phyloP scores from a whole-genome alignment of 306 rosid genomes.

The Inga laurina region DNA sequence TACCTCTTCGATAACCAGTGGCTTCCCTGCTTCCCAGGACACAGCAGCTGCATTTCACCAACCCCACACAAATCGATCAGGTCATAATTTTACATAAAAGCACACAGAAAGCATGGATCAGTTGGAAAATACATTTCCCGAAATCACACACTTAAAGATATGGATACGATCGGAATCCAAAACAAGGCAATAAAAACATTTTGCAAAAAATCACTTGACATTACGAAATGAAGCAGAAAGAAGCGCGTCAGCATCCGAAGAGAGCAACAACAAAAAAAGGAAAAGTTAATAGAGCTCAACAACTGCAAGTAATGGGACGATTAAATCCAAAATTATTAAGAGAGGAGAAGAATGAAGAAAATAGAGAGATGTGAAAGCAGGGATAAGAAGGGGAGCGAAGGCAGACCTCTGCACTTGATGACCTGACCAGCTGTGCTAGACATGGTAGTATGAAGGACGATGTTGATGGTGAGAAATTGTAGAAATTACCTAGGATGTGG shows the following conservation, averaged over 20 bases:
- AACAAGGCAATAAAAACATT: not conserved
- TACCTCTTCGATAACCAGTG: constrained; percentile 21
- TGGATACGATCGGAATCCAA: not conserved
- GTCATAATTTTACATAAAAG: not conserved
- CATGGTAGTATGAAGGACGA: not conserved
- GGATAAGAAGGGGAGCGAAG: too few species aligned
- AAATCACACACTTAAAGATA: not conserved
- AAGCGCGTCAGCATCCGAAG: too few species aligned
- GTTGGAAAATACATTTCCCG: not conserved
- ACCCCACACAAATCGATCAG: not conserved
- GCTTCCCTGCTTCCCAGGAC: constrained; percentile 29
- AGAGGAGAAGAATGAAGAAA: too few species aligned
- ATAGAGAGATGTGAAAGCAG: not conserved
- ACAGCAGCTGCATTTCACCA: constrained; percentile 23
- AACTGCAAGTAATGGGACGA: too few species aligned
- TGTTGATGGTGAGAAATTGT: too few species aligned
- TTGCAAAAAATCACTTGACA: not conserved
- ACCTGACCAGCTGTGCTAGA: not conserved
- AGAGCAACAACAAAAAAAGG: too few species aligned
- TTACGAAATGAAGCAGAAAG: too few species aligned
- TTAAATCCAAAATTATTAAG: too few species aligned
- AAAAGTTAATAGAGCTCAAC: too few species aligned
- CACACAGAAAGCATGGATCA: not conserved
- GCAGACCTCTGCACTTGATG: not conserved
- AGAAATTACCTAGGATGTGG: not conserved